A percentile compares a stretch with the other conserved stretches of the same genome.
Conservation (phyloP, 495 filamentous ascomycete genomes). For the Penicillium silybi region DNA sequence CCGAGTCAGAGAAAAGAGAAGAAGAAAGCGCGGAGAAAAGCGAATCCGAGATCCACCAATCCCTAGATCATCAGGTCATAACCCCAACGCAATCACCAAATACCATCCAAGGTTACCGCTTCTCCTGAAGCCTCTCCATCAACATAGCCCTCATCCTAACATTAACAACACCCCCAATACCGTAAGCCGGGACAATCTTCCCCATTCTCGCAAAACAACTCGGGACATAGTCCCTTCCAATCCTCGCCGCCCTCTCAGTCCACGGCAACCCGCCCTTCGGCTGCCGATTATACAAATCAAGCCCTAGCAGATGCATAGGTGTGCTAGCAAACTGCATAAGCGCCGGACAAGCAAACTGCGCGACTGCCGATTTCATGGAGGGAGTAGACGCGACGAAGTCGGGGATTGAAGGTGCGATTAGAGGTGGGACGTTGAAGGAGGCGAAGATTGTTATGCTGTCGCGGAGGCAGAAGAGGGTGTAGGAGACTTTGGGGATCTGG, state of each 20-base stretch:
- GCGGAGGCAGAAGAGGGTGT: constrained; percentile 74
- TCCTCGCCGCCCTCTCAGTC: constrained; percentile 57
- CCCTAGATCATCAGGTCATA: constrained; percentile 3
- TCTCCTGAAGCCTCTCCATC: constrained; percentile 49
- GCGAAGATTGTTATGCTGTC: constrained; percentile 93
- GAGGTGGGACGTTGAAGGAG: constrained; percentile 82
- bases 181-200: constrained; percentile 92
- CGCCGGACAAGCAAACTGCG: constrained; percentile 80
- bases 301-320: constrained; percentile 79
- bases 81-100: background rate
- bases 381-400: constrained; percentile 47
- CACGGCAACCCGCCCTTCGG: constrained; percentile 43
- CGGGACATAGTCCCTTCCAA: constrained; percentile 71
- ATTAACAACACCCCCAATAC: constrained; percentile 88
- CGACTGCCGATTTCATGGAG: constrained; percentile 55
- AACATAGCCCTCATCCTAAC: constrained; percentile 59
- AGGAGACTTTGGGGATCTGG: constrained; percentile 52
- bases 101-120: background rate
- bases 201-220: constrained; percentile 79
- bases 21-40: too few relatives aligned
- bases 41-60: too few relatives aligned
- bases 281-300: constrained; percentile 84
- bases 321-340: constrained; percentile 78
- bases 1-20: background rate
- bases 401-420: constrained; percentile 56